These are phyloP conservation scores for Colletotrichum cuscutae DNA, from an alignment of 2,329 filamentous ascomycete species.

Conservation along the genomic window DNA sequence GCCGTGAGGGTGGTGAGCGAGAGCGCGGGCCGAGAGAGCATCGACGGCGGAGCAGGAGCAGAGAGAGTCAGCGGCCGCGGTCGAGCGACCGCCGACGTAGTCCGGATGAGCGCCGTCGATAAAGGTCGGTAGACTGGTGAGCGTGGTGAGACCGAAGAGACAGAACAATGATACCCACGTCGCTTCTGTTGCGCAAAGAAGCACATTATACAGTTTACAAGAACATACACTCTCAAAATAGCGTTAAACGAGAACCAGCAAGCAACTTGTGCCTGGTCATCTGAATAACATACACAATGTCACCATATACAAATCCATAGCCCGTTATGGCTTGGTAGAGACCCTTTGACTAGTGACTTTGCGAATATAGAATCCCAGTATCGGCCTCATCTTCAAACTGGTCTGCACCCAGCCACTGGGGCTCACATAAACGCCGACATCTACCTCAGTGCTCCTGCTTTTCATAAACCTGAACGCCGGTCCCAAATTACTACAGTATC, in stretches of 20 bases:
- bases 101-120: slow-evolving; percentile 21
- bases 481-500: background rate
- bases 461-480: background rate
- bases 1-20: background rate
- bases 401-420: background rate
- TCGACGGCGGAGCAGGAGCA: slow-evolving; percentile 28
- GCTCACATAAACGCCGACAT: background rate
- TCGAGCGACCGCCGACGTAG: slow-evolving; percentile 25
- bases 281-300: background rate
- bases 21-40: slow-evolving; percentile 23
- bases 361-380: background rate
- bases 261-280: background rate
- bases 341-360: background rate
- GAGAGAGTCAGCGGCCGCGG: slow-evolving; percentile 13
- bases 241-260: background rate
- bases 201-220: background rate
- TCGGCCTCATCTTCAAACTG: background rate
- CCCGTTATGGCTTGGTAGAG: background rate
- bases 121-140: background rate
- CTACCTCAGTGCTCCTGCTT: background rate
- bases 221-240: background rate
- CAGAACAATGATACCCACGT: background rate
- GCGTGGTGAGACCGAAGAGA: background rate
- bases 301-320: background rate
- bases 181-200: background rate